These are phyloP conservation scores for Claviceps arundinis DNA, from an alignment of 2,329 filamentous ascomycete genomes.

Conservation along the genomic window DNA sequence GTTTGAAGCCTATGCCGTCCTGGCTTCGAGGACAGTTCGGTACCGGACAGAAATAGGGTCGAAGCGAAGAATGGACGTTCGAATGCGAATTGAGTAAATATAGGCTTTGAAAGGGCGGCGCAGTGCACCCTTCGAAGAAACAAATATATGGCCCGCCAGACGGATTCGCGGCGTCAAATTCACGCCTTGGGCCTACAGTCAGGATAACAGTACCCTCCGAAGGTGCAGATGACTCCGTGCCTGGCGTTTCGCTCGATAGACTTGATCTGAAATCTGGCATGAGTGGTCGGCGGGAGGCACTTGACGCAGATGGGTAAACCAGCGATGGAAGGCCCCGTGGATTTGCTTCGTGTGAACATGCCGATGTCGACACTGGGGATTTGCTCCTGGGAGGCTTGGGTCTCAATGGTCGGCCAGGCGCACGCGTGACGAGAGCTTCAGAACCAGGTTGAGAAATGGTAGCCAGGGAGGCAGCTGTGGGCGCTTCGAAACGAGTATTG, in stretches of 20 bases:
- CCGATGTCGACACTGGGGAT: constrained; percentile 28
- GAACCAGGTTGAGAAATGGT: constrained; percentile 12
- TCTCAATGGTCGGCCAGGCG: constrained; percentile 21
- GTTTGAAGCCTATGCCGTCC: constrained; percentile 55
- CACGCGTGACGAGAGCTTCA: constrained; percentile 17
- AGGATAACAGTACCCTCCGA: no score
- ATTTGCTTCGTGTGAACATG: constrained; percentile 35
- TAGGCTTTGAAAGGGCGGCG: constrained; percentile 63
- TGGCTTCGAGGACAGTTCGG: constrained; percentile 48
- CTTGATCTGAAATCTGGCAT: no score
- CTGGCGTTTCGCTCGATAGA: no score
- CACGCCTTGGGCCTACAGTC: no score
- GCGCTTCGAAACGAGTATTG: constrained; percentile 16
- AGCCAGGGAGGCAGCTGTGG: constrained; percentile 20
- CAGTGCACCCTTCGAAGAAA: constrained; percentile 48
- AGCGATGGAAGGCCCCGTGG: constrained; percentile 33
- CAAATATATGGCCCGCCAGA: constrained; percentile 44
- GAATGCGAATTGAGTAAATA: constrained; percentile 69
- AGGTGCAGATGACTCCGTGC: no score
- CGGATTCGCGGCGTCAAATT: constrained; percentile 40
- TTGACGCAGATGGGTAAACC: no score
- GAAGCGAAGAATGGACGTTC: constrained; percentile 53
- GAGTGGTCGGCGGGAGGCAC: no score
- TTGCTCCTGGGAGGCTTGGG: constrained; percentile 19
- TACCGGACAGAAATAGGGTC: constrained; percentile 54